Percentiles rank a stretch among this genome's conserved stretches.
These are phyloP conservation scores for Cicer cuneatum DNA, from an alignment of 306 rosid species.

Conservation along the genomic window DNA sequence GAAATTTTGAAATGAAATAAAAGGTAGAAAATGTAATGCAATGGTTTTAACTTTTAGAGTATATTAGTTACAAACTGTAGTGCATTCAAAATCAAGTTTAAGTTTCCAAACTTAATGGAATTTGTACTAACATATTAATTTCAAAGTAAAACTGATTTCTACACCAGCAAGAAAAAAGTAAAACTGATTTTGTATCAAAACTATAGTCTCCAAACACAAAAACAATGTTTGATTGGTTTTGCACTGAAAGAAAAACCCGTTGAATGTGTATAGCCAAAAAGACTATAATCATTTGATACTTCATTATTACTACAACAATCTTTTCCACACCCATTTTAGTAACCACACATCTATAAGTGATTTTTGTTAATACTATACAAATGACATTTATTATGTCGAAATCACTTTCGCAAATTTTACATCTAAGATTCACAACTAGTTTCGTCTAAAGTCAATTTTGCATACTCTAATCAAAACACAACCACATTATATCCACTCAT, in stretches of 20 bases:
- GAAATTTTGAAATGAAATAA: not conserved
- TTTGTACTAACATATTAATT: not conserved
- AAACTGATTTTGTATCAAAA: not conserved
- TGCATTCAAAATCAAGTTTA: conserved; percentile 13
- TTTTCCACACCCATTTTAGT: not conserved
- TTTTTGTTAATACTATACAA: not conserved
- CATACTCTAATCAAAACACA: conserved; percentile 1
- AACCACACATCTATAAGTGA: not conserved
- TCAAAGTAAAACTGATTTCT: conserved; percentile 8
- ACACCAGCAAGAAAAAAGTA: not conserved
- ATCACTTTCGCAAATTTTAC: not conserved
- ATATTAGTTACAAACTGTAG: not conserved
- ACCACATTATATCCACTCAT: not conserved
- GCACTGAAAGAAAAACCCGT: not conserved
- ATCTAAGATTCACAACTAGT: not conserved
- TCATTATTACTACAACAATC: not conserved
- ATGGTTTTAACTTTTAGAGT: not conserved
- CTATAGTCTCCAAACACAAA: not conserved
- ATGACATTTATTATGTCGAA: not conserved
- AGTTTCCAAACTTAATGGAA: not conserved
- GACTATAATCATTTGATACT: not conserved
- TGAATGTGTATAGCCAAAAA: not conserved
- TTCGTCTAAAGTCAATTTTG: not conserved
- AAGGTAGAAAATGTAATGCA: not conserved
- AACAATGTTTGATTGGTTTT: not conserved